A percentile compares a stretch with the other conserved stretches of the same genome.
phyloP scores from a whole-genome alignment of 495 filamentous ascomycete species.

The Penicillium manginii region DNA sequence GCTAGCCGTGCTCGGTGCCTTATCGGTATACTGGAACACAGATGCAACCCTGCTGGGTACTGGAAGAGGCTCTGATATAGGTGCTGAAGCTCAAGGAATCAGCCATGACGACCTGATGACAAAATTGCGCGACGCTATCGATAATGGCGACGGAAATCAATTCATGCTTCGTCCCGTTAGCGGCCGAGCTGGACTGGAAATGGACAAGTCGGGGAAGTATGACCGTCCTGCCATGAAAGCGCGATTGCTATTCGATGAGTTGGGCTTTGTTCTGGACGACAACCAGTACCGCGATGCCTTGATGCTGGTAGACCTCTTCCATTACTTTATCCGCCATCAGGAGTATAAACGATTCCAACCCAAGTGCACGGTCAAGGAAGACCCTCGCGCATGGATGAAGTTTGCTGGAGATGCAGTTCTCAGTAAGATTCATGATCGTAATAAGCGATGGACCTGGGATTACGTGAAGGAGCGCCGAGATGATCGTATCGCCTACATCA shows the following conservation, averaged over 20 bases:
- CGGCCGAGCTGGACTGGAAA: slow-evolving; percentile 86
- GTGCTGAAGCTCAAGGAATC: slow-evolving; percentile 66
- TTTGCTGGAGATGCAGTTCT: slow-evolving; percentile 90
- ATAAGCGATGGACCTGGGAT: slow-evolving; percentile 89
- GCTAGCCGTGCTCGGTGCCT: slow-evolving; percentile 79
- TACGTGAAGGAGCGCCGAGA: slow-evolving; percentile 92
- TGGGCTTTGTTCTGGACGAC: slow-evolving; percentile 93
- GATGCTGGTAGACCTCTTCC: slow-evolving; percentile 98
- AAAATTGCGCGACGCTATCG: slow-evolving; percentile 77
- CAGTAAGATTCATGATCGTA: slow-evolving; percentile 90
- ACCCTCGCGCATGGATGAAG: slow-evolving; percentile 86
- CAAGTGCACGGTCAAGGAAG: slow-evolving; percentile 81
- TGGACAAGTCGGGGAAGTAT: slow-evolving; percentile 85
- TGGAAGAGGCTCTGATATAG: slow-evolving; percentile 62
- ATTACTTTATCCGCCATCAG: slow-evolving; percentile 97
- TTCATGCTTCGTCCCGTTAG: slow-evolving; percentile 95
- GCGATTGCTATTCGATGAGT: slow-evolving; percentile 88
- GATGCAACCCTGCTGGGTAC: slow-evolving; percentile 81
- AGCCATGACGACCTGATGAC: slow-evolving; percentile 75
- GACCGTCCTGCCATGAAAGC: slow-evolving; percentile 89
- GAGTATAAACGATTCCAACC: slow-evolving; percentile 95
- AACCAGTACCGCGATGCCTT: slow-evolving; percentile 94
- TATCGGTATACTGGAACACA: slow-evolving; percentile 98
- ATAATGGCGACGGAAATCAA: slow-evolving; percentile 75
- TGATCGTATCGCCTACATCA: slow-evolving; percentile 85